phyloP scores from a whole-genome alignment of 345 rosid genomes.

The Combretum micranthum region DNA sequence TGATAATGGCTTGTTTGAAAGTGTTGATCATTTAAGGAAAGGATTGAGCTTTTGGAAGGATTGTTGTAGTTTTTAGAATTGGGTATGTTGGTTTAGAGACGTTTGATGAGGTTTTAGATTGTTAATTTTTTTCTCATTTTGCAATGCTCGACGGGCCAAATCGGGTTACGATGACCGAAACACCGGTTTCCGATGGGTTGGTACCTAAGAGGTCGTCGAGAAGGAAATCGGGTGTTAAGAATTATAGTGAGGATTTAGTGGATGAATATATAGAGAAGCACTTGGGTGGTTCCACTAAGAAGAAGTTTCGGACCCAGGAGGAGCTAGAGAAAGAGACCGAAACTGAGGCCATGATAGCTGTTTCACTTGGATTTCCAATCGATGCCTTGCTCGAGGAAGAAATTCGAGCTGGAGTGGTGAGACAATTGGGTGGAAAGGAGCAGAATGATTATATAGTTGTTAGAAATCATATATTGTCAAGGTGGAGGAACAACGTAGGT shows the following conservation, averaged over 20 bases:
- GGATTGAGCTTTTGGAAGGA: no score
- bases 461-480: slow-evolving; percentile 79
- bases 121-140: no score
- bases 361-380: slow-evolving; percentile 87
- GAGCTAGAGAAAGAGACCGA: slow-evolving; percentile 84
- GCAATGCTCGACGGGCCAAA: not conserved
- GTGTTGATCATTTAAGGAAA: no score
- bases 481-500: slow-evolving; percentile 86
- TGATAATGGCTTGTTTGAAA: no score
- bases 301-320: slow-evolving; percentile 47
- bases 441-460: slow-evolving; percentile 97
- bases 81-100: no score
- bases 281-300: slow-evolving; percentile 50
- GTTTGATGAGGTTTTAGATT: no score
- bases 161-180: slow-evolving; percentile 30
- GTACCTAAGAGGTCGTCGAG: slow-evolving; percentile 56
- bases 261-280: slow-evolving; percentile 77
- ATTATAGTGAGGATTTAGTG: slow-evolving; percentile 75
- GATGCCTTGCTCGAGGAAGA: slow-evolving; percentile 88
- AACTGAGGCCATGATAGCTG: slow-evolving; percentile 88
- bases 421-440: slow-evolving; percentile 71
- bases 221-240: slow-evolving; percentile 45
- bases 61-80: no score
- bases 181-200: slow-evolving; percentile 24
- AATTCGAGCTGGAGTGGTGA: slow-evolving; percentile 76